Conservation (phyloP, 129 eudicot genomes). For the Helichrysum umbraculigerum region DNA sequence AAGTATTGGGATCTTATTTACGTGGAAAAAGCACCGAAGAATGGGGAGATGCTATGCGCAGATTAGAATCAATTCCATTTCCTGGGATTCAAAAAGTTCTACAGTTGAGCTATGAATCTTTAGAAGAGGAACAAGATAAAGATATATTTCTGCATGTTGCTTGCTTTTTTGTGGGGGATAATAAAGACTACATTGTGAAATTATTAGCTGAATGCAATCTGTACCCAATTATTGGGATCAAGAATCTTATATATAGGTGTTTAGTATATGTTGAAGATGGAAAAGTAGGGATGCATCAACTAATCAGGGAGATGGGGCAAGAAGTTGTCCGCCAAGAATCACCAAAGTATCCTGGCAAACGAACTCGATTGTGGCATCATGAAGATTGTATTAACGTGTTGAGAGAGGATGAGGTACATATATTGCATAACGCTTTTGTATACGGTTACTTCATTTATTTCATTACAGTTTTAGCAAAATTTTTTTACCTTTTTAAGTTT, state of each 20-base stretch:
- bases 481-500: too few species aligned
- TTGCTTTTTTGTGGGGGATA: constrained; percentile 30
- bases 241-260: constrained; percentile 31
- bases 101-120: constrained; percentile 25
- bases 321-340: constrained; percentile 39
- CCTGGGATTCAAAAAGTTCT: constrained; percentile 20
- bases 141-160: constrained; percentile 24
- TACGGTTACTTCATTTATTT: too few species aligned
- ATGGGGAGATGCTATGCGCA: constrained; percentile 31
- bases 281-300: constrained; percentile 33
- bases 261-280: constrained; percentile 8
- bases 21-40: constrained; percentile 17
- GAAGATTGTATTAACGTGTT: constrained; percentile 18
- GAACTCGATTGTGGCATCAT: constrained; percentile 31
- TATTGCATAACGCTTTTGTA: too few species aligned
- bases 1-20: constrained; percentile 19
- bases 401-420: constrained; percentile 8
- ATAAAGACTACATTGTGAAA: constrained; percentile 21
- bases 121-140: constrained; percentile 33
- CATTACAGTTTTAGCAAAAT: too few species aligned
- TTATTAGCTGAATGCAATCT: constrained; percentile 15
- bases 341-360: constrained; percentile 27
- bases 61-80: constrained; percentile 25
- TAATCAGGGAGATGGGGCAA: constrained; percentile 30
- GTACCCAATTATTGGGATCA: constrained; percentile 22